These are phyloP conservation scores for Fomitopsis pulvina DNA, from an alignment of 768 basidiomycete species.

Conservation along the genomic window DNA sequence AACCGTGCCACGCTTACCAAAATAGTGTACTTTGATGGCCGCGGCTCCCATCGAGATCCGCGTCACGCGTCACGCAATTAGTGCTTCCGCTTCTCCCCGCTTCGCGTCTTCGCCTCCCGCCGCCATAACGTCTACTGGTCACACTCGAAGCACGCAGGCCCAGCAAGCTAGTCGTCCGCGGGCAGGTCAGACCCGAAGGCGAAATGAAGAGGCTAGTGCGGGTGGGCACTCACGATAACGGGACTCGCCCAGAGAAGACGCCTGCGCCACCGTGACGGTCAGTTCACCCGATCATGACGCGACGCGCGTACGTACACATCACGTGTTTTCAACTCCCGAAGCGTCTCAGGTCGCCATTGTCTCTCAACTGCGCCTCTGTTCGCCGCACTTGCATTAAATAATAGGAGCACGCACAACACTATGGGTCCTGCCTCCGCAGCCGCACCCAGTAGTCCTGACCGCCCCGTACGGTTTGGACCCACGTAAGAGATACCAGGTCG, in stretches of 20 bases:
- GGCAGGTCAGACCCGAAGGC: no score
- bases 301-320: neutral
- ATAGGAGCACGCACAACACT: no score
- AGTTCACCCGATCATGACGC: slow-evolving; percentile 5
- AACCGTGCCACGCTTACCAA: slow-evolving; percentile 26
- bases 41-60: slow-evolving; percentile 25
- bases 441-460: no score
- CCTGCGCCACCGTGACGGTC: slow-evolving; percentile 2
- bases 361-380: no score
- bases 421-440: no score
- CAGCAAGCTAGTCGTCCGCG: no score
- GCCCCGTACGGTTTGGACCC: no score
- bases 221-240: slow-evolving; percentile 2
- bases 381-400: no score
- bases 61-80: slow-evolving; percentile 6
- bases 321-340: neutral
- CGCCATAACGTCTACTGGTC: no score
- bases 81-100: slow-evolving; percentile 3
- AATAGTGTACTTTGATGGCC: slow-evolving; percentile 25
- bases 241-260: neutral
- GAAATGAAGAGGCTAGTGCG: no score
- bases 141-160: no score
- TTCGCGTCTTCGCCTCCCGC: neutral
- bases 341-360: neutral
- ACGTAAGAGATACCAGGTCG: no score